Percentiles rank a stretch among this genome's conserved stretches.
Evolutionary conservation across 2,329 filamentous ascomycete species (phyloP).

Genomic region (Cladorrhinum sp.): DNA sequence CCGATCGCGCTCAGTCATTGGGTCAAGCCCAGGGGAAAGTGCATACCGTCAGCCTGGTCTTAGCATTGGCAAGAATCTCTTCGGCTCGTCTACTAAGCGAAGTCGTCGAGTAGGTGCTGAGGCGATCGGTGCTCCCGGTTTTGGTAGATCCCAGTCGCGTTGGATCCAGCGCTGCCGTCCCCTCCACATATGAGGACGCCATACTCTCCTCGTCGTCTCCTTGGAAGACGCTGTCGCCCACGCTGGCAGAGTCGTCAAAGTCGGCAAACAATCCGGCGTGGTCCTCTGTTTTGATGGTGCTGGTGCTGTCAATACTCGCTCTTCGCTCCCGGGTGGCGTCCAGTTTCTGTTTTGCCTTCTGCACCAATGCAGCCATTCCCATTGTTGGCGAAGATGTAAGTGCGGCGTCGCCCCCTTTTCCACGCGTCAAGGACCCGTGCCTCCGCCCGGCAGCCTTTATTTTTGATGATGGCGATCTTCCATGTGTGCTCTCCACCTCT

Average conservation of each 20-base stretch:
- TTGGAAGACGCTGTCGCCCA: conserved; percentile 64
- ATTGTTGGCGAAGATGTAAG: conserved; percentile 46
- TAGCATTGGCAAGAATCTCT: conserved; percentile 88
- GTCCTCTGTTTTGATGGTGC: conserved; percentile 55
- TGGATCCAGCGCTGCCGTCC: conserved; percentile 36
- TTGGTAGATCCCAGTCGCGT: conserved; percentile 26
- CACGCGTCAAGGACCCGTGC: conserved; percentile 28
- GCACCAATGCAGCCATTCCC: conserved; percentile 42
- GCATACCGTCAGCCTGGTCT: conserved; percentile 79
- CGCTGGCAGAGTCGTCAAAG: conserved; percentile 60
- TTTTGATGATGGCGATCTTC: conserved; percentile 40
- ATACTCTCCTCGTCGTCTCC: conserved; percentile 67
- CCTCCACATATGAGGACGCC: conserved; percentile 54
- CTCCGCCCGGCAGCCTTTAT: conserved; percentile 35
- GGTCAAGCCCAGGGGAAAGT: not conserved
- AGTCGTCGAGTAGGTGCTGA: conserved; percentile 61
- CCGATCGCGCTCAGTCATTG: not conserved
- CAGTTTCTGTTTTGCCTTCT: conserved; percentile 41
- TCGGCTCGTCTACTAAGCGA: conserved; percentile 81
- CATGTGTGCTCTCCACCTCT: conserved; percentile 49
- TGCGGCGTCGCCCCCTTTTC: conserved; percentile 34
- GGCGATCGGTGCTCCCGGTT: conserved; percentile 26
- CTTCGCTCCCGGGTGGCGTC: conserved; percentile 47
- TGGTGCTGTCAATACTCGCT: conserved; percentile 57
- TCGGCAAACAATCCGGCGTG: conserved; percentile 52